These are phyloP conservation scores for Phanerochaete carnosa DNA, from an alignment of 768 basidiomycete species.

Conservation along the genomic window DNA sequence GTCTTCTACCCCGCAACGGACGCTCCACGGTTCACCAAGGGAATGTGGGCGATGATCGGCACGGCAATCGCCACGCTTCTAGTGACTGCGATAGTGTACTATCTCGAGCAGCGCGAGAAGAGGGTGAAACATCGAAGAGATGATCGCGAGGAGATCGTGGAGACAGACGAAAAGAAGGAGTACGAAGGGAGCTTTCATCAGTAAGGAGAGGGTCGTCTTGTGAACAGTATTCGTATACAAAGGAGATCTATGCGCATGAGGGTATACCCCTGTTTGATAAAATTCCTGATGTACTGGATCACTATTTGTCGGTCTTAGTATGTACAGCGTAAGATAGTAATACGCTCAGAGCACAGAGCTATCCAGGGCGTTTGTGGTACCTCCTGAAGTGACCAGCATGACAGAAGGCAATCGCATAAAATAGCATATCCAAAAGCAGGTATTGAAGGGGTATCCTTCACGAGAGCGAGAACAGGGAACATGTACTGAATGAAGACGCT, in stretches of 20 bases:
- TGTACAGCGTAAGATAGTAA: conserved; percentile 1
- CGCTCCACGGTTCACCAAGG: conserved; percentile 62
- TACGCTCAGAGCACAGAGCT: not conserved
- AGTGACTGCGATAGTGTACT: conserved; percentile 55
- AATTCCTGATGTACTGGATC: not conserved
- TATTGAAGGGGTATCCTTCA: not conserved
- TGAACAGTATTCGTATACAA: not conserved
- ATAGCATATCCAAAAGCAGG: not conserved
- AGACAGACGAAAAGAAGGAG: not conserved
- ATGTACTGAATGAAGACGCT: not conserved
- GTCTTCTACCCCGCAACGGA: conserved; percentile 74
- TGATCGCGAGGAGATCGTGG: not conserved
- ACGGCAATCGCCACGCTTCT: conserved; percentile 52
- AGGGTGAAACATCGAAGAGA: not conserved
- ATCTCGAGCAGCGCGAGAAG: conserved; percentile 42
- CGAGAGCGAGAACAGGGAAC: not conserved
- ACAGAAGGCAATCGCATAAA: not conserved
- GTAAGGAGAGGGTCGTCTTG: not conserved
- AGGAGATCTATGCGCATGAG: not conserved
- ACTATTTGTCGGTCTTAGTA: not conserved
- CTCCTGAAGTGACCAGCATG: conserved; percentile 3
- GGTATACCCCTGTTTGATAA: not conserved
- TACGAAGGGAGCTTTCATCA: not conserved
- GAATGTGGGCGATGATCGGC: conserved; percentile 68
- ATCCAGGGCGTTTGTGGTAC: not conserved